Conservation (phyloP, 139 green algal species). For the Chlamydomonas asymmetrica region DNA sequence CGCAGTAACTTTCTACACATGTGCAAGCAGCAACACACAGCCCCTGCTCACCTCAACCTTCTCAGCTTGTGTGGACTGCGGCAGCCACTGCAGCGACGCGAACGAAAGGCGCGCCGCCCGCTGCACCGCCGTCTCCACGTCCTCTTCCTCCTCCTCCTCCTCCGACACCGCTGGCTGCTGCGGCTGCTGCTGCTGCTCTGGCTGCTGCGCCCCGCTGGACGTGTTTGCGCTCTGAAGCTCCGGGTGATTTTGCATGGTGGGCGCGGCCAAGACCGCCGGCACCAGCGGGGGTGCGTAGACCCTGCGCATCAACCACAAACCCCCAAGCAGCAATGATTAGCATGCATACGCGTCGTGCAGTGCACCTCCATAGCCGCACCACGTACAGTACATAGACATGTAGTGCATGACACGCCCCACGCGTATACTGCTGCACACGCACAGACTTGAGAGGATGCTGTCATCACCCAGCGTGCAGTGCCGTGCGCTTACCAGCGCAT, state of each 20-base stretch:
- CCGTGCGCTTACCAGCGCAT: constrained; percentile 35
- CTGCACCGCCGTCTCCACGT: constrained; percentile 25
- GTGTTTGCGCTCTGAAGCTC: neutral
- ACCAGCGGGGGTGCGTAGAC: neutral
- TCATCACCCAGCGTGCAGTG: neutral
- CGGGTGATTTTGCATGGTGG: no score
- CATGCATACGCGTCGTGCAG: neutral
- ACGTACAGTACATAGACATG: no score
- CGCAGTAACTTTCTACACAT: no score
- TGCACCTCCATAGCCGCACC: neutral
- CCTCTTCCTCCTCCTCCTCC: constrained; percentile 7
- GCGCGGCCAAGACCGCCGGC: no score
- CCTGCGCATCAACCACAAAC: neutral
- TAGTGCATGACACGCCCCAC: no score
- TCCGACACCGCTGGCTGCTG: neutral
- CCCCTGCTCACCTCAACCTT: neutral
- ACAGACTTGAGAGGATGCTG: neutral
- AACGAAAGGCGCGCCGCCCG: constrained; percentile 39
- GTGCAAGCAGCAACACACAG: no score
- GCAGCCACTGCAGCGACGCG: constrained; percentile 48
- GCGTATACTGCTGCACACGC: constrained; percentile 11
- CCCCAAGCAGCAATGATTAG: neutral
- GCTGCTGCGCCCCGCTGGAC: neutral
- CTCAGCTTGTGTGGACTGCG: constrained; percentile 11
- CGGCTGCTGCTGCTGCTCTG: neutral